Evolutionary conservation across 257 asterid genomes (phyloP).

Genomic region (Hygrophila difformis): DNA sequence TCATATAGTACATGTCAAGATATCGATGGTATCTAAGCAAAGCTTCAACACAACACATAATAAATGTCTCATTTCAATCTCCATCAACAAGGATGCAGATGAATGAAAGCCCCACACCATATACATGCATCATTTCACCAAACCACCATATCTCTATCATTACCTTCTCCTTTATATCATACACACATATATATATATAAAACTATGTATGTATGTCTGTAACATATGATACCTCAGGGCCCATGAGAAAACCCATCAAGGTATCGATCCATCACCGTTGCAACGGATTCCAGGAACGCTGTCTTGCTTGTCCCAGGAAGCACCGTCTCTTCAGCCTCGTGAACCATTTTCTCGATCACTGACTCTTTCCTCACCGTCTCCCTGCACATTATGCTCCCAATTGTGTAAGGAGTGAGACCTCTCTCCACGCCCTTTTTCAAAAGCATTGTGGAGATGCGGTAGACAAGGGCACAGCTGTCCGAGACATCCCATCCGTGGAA

Average conservation of each 20-base stretch:
- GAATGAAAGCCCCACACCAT: too few relatives aligned
- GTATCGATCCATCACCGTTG: conserved; percentile 43
- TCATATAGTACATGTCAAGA: too few relatives aligned
- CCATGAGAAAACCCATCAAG: conserved; percentile 35
- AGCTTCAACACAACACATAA: too few relatives aligned
- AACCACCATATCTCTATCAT: too few relatives aligned
- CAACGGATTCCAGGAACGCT: conserved; percentile 42
- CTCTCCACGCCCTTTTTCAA: conserved; percentile 63
- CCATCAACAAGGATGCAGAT: too few relatives aligned
- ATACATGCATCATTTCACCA: too few relatives aligned
- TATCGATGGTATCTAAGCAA: too few relatives aligned
- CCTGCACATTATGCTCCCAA: conserved; percentile 66
- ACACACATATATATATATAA: too few relatives aligned
- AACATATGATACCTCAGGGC: too few relatives aligned
- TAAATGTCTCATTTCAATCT: too few relatives aligned
- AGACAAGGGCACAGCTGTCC: conserved; percentile 38
- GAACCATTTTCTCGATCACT: conserved; percentile 45
- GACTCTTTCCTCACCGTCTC: conserved; percentile 53
- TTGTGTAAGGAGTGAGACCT: conserved; percentile 49
- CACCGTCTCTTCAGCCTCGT: conserved; percentile 41
- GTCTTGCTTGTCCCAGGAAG: conserved; percentile 53
- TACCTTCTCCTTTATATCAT: too few relatives aligned
- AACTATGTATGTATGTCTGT: too few relatives aligned
- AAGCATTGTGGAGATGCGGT: conserved; percentile 62
- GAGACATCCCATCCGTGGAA: conserved; percentile 60